Percentiles rank a stretch among this genome's conserved stretches.
Evolutionary conservation across 768 basidiomycete species (phyloP).

Genomic region (Suillus decipiens): DNA sequence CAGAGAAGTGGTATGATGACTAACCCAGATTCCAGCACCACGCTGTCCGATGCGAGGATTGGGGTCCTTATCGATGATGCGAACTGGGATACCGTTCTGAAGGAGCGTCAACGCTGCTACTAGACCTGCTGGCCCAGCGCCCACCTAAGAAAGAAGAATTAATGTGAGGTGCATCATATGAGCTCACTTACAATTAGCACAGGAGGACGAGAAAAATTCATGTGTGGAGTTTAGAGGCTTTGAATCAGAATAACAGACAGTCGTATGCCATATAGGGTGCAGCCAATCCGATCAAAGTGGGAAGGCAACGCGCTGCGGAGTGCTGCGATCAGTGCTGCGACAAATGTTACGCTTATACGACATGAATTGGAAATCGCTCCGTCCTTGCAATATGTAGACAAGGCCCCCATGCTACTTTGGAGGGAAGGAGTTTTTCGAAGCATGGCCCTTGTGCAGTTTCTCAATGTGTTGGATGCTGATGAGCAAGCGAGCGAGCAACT

Average conservation of each 20-base stretch:
- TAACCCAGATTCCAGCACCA: slow-evolving; percentile 39
- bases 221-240: not conserved
- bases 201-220: slow-evolving; percentile 5
- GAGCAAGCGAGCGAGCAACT: too few relatives aligned
- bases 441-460: too few relatives aligned
- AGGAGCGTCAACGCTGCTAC: slow-evolving; percentile 43
- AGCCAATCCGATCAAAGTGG: not conserved
- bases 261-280: not conserved
- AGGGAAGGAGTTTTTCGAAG: too few relatives aligned
- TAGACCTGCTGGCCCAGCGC: slow-evolving; percentile 49
- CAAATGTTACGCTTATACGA: too few relatives aligned
- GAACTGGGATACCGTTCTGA: slow-evolving; percentile 26
- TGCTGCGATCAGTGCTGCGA: too few relatives aligned
- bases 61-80: slow-evolving; percentile 16
- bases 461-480: too few relatives aligned
- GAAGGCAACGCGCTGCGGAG: not conserved
- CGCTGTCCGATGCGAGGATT: slow-evolving; percentile 39
- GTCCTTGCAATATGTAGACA: too few relatives aligned
- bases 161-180: not conserved
- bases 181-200: slow-evolving; percentile 7
- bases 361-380: too few relatives aligned
- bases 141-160: slow-evolving; percentile 37
- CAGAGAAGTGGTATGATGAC: not conserved
- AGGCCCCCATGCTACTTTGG: too few relatives aligned
- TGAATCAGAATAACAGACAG: not conserved